Conservation (phyloP, 345 rosid species). For the Erysimum cheiranthoides region DNA sequence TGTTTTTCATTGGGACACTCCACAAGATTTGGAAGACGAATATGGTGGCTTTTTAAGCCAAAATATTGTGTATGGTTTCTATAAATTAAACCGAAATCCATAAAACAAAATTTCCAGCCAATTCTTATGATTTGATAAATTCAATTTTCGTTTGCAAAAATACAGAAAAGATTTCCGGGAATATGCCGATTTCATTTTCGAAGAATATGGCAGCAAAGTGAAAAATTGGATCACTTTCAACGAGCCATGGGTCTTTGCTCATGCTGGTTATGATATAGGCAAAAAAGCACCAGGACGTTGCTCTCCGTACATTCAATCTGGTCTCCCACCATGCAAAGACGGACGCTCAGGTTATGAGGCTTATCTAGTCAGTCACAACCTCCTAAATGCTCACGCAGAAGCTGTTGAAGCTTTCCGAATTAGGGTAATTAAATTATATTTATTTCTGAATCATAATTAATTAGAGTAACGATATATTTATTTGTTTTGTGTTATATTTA, state of each 20-base stretch:
- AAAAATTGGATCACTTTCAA: slow-evolving; percentile 59
- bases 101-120: too few species aligned
- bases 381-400: slow-evolving; percentile 41
- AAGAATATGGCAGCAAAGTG: slow-evolving; percentile 50
- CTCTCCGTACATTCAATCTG: slow-evolving; percentile 14
- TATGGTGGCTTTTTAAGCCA: slow-evolving; percentile 42
- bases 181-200: slow-evolving; percentile 28
- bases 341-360: slow-evolving; percentile 46
- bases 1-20: slow-evolving; percentile 43
- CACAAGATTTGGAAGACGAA: slow-evolving; percentile 45
- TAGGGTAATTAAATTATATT: neutral
- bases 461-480: too few species aligned
- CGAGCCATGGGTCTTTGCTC: slow-evolving; percentile 49
- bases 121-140: neutral
- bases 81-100: neutral
- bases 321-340: neutral
- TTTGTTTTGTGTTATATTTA: neutral
- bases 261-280: slow-evolving; percentile 43
- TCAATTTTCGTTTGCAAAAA: neutral
- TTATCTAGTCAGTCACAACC: slow-evolving; percentile 34
- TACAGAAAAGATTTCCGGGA: slow-evolving; percentile 29
- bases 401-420: slow-evolving; percentile 35
- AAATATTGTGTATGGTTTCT: slow-evolving; percentile 30
- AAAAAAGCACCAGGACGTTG: slow-evolving; percentile 49
- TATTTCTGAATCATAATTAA: neutral